Percentiles rank a stretch among this genome's conserved stretches.
Evolutionary conservation across 345 rosid species (phyloP).

Genomic region (Populus nigra): DNA sequence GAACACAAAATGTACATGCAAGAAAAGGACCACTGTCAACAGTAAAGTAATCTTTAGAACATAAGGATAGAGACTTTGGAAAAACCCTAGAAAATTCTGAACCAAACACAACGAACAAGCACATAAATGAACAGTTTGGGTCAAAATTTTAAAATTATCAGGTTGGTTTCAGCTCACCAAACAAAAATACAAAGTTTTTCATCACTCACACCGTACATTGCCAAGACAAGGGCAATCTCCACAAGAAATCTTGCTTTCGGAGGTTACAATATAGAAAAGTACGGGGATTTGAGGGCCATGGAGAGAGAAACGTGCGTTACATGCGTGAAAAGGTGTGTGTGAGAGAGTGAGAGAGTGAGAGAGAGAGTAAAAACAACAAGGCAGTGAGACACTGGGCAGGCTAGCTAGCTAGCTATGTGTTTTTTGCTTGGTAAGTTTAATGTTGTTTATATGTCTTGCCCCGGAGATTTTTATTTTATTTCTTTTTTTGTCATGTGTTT

Average conservation of each 20-base stretch:
- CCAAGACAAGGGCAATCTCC: background rate
- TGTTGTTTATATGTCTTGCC: background rate
- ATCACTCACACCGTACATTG: constrained; percentile 3
- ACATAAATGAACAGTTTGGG: background rate
- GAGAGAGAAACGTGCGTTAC: constrained; percentile 17
- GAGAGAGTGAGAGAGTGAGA: background rate
- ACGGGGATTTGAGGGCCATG: background rate
- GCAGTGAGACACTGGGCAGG: background rate
- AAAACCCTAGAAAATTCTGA: constrained; percentile 6
- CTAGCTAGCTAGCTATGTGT: background rate
- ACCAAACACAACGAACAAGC: background rate
- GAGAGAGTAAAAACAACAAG: background rate
- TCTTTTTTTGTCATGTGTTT: background rate
- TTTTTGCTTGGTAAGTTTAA: background rate
- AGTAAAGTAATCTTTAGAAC: background rate
- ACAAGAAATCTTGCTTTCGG: background rate
- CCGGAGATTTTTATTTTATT: background rate
- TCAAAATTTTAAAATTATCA: background rate
- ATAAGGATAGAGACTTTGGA: background rate
- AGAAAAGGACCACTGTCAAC: background rate
- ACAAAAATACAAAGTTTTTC: background rate
- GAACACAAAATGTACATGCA: constrained; percentile 22
- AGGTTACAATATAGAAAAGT: background rate
- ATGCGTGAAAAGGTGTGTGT: constrained; percentile 20
- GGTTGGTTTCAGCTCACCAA: constrained; percentile 11